Conservation (phyloP, 352 stramenopile genomes). For the Phytophthora uliginosa region DNA sequence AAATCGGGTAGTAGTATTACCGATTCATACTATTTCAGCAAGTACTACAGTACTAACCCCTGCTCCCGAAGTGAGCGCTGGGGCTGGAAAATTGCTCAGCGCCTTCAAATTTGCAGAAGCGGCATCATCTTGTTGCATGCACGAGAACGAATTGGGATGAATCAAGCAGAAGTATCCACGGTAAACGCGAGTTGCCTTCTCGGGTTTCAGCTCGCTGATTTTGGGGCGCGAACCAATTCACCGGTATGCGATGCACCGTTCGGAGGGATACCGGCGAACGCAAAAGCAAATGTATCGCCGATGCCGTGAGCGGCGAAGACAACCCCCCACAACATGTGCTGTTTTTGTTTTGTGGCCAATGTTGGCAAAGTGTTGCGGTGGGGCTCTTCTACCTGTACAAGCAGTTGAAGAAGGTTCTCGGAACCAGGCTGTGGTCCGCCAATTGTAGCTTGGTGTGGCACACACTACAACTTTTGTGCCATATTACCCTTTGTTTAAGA, state of each 20-base stretch:
- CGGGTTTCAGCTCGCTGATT: not conserved
- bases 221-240: not conserved
- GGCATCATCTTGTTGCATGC: not conserved
- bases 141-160: not conserved
- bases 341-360: not conserved
- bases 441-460: not conserved
- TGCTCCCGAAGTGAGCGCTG: not conserved
- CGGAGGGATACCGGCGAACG: not conserved
- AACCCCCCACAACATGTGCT: not conserved
- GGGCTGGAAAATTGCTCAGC: not conserved
- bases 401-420: conserved; percentile 4
- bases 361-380: not conserved
- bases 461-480: not conserved
- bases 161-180: not conserved
- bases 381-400: not conserved
- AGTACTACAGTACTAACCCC: not conserved
- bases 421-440: conserved; percentile 1
- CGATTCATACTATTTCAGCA: not conserved
- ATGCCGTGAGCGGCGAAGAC: not conserved
- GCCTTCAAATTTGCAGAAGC: not conserved
- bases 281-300: not conserved
- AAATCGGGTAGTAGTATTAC: too few species aligned
- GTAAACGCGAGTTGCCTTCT: not conserved
- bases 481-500: not conserved
- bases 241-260: not conserved